Evolutionary conservation across 352 stramenopile genomes (phyloP).

Genomic region (Phytophthora ramorum): DNA sequence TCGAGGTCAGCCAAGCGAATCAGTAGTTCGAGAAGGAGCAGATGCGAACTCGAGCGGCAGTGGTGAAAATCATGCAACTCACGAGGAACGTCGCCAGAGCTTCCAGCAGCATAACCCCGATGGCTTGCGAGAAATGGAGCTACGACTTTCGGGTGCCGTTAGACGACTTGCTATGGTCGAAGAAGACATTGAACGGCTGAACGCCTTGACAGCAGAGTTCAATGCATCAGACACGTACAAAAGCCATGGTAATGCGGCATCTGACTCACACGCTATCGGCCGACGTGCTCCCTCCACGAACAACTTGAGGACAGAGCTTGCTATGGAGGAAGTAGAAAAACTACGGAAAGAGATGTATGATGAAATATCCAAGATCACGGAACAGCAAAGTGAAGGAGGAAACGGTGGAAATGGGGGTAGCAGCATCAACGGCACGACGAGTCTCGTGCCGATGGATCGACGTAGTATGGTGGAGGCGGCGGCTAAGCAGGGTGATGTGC

Average conservation of each 20-base stretch:
- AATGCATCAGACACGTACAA: slow-evolving; percentile 29
- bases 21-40: slow-evolving; percentile 2
- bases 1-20: slow-evolving; percentile 12
- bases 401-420: slow-evolving; percentile 26
- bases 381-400: slow-evolving; percentile 24
- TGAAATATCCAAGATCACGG: slow-evolving; percentile 59
- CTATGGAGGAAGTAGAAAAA: slow-evolving; percentile 57
- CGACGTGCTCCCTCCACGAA: slow-evolving; percentile 27
- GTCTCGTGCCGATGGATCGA: slow-evolving; percentile 26
- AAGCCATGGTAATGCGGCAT: background rate
- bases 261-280: background rate
- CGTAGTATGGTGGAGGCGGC: slow-evolving; percentile 28
- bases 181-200: slow-evolving; percentile 73
- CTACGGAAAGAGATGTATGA: slow-evolving; percentile 57
- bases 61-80: slow-evolving; percentile 9
- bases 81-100: slow-evolving; percentile 20
- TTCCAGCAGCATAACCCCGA: slow-evolving; percentile 38
- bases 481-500: slow-evolving; percentile 49
- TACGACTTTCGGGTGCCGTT: slow-evolving; percentile 66
- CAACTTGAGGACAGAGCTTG: slow-evolving; percentile 32
- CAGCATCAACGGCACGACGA: slow-evolving; percentile 14
- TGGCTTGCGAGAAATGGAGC: slow-evolving; percentile 58
- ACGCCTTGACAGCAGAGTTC: slow-evolving; percentile 27
- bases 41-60: background rate
- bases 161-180: slow-evolving; percentile 62